Percentiles rank a stretch among this genome's conserved stretches.
Evolutionary conservation across 441 rosid genomes (phyloP).

Genomic region (Aleurites moluccanus): DNA sequence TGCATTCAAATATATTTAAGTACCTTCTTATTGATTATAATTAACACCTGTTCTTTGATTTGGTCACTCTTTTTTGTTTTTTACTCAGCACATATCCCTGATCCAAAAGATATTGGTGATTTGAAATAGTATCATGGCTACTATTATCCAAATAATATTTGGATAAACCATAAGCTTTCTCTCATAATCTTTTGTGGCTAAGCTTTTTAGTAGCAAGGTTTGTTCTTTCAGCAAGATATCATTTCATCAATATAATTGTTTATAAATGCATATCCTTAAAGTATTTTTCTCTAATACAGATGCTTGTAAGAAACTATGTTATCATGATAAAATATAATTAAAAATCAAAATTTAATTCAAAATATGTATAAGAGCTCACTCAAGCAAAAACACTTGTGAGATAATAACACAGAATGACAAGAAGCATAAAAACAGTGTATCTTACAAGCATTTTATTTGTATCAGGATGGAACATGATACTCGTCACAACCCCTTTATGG

Average conservation of each 20-base stretch:
- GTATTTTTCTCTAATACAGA: not conserved
- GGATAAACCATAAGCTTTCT: not conserved
- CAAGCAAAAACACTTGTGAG: not conserved
- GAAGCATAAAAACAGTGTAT: constrained; percentile 5
- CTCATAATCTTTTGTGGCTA: not conserved
- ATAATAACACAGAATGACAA: not conserved
- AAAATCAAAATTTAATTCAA: not conserved
- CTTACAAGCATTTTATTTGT: constrained; percentile 62
- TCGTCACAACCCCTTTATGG: constrained; percentile 82
- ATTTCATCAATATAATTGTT: not conserved
- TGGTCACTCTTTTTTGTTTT: not conserved
- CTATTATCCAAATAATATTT: not conserved
- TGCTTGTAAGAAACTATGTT: not conserved
- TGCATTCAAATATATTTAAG: not conserved
- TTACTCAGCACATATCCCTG: not conserved
- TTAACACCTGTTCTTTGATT: not conserved
- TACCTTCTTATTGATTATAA: not conserved
- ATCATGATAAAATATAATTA: not conserved
- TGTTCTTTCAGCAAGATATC: not conserved
- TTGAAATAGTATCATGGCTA: not conserved
- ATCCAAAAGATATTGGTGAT: not conserved
- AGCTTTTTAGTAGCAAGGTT: not conserved
- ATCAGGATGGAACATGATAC: constrained; percentile 80
- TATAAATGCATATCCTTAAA: not conserved
- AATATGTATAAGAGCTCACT: not conserved